Evolutionary conservation across 768 basidiomycete species (phyloP), one percentile per base, ranked within the genome.

Genomic region (Hericium rajendrae): DNA sequence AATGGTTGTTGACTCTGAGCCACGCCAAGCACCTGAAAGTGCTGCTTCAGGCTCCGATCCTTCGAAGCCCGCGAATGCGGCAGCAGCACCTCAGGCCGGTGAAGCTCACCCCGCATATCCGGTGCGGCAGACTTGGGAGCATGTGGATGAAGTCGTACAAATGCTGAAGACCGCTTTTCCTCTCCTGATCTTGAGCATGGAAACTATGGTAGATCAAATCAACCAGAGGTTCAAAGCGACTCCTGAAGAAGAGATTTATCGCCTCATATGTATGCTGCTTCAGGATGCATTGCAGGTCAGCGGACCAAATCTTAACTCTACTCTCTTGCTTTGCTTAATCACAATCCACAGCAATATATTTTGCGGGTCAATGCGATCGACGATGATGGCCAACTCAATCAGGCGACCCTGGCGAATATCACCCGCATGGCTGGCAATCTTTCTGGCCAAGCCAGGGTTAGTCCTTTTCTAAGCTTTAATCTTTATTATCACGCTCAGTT

Each of bases 191-290:
- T 76, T 98, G 20, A 97, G 93, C 57, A 78, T 99, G 78, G 97
- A 99, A 73, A 94, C 92, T 15, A 88, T 97, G 80, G 88, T 94
- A 4, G 97, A 99, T 62, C 94, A 97, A 71, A 88, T 99, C 61
- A 78, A 84, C 20, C 81, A 84, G 58, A 82, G 93, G 53, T 95
- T 97, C 74, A 95, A 97, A 69, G 82, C 88, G 2, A 78, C 81
- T 1, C 79, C 84, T 2, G 97, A 99, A 58, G 97, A 99, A 71
- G 94, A 97, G 62, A 85, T 94, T 6, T 97, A 97, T 72, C 82
- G 97, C 16, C 83, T 91, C 64, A 82, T 94, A 48, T 88, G 86
- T 62, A 86, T 94, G 73, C 73, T 98, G 20, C 74, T 97, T 38
- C 83, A 86, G 59, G 95, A 97, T 67, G 93, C 88, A 1, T 78